phyloP scores from a whole-genome alignment of 2,329 filamentous ascomycete genomes.

The Zalaria obscura region DNA sequence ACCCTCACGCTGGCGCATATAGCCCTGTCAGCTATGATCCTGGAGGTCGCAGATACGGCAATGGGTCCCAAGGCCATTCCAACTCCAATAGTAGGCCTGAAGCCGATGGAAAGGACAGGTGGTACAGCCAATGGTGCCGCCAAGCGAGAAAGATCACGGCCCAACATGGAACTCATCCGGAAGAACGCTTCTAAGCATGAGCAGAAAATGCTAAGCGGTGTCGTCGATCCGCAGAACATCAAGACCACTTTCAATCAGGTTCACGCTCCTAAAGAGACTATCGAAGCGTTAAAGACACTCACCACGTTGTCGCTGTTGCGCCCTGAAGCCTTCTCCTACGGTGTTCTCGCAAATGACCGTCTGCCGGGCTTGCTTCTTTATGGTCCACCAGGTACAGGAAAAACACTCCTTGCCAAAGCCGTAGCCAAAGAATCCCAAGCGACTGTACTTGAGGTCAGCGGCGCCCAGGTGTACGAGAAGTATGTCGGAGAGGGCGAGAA shows the following conservation, averaged over 20 bases:
- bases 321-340: conserved; percentile 92
- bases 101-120: background rate
- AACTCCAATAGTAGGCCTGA: background rate
- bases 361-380: conserved; percentile 95
- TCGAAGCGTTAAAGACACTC: conserved; percentile 75
- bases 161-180: conserved; percentile 32
- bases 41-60: background rate
- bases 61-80: background rate
- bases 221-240: conserved; percentile 70
- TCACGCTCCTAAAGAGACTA: conserved; percentile 66
- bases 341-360: conserved; percentile 78
- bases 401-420: conserved; percentile 61
- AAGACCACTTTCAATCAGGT: conserved; percentile 80
- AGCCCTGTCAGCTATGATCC: conserved; percentile 4
- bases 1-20: conserved; percentile 6
- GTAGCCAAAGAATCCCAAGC: conserved; percentile 53
- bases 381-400: conserved; percentile 79
- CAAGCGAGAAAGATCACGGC: background rate
- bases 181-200: conserved; percentile 61
- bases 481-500: conserved; percentile 95
- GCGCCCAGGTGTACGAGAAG: conserved; percentile 88
- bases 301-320: conserved; percentile 76
- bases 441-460: conserved; percentile 68
- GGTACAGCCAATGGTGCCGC: background rate
- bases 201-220: conserved; percentile 64